Percentiles rank a stretch among this genome's conserved stretches.
These are phyloP conservation scores for Gossypium davidsonii DNA, from an alignment of 441 rosid genomes.

Conservation along the genomic window DNA sequence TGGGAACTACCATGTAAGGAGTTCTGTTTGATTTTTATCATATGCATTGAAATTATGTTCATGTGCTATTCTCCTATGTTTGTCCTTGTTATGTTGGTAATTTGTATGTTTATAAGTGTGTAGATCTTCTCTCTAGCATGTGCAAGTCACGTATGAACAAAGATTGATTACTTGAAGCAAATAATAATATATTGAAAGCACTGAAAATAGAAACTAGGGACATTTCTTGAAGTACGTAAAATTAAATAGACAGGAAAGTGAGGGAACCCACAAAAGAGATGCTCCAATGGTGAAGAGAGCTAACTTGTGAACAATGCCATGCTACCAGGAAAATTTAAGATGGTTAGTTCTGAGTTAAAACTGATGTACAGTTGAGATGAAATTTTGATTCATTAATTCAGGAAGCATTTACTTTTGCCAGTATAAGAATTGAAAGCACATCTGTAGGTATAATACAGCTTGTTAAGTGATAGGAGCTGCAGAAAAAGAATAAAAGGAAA, in stretches of 20 bases:
- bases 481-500: no score
- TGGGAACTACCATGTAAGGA: conserved; percentile 82
- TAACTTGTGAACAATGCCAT: not conserved
- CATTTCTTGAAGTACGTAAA: not conserved
- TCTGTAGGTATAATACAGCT: not conserved
- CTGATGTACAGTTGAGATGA: not conserved
- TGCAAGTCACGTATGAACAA: not conserved
- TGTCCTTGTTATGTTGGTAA: not conserved
- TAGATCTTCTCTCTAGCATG: not conserved
- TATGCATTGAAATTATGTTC: not conserved
- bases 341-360: not conserved
- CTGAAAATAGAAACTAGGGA: not conserved
- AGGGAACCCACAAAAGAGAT: not conserved
- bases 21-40: conserved; percentile 9
- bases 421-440: not conserved
- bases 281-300: not conserved
- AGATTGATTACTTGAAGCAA: not conserved
- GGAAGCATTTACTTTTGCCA: not conserved
- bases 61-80: not conserved
- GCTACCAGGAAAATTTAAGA: not conserved
- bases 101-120: not conserved
- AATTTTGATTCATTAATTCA: not conserved
- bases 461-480: no score
- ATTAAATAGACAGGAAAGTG: not conserved
- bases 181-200: not conserved